Conservation (phyloP, 2,329 filamentous ascomycete species). For the Colletotrichum gigasporum region DNA sequence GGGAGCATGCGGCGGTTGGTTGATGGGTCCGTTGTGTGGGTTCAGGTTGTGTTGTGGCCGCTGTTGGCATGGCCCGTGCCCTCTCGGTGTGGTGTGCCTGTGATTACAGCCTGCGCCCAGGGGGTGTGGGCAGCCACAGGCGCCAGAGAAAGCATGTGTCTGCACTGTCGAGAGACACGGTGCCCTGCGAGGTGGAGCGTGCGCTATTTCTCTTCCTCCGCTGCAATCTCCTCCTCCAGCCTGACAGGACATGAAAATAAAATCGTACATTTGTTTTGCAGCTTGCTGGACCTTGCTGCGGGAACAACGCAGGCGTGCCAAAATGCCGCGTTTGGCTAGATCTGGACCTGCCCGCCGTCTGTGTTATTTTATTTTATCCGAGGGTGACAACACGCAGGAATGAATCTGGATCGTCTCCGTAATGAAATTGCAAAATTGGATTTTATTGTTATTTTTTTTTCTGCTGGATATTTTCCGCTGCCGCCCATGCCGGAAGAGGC, state of each 20-base stretch:
- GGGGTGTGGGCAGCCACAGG: conserved; percentile 3
- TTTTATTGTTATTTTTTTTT: neutral
- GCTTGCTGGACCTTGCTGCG: conserved; percentile 14
- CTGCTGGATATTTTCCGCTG: neutral
- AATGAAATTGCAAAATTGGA: conserved; percentile 4
- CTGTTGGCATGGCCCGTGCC: too few species aligned
- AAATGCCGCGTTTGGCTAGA: conserved; percentile 26
- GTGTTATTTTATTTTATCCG: neutral
- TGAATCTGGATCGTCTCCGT: neutral
- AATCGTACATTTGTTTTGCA: conserved; percentile 11
- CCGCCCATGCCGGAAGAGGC: neutral
- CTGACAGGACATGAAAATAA: neutral
- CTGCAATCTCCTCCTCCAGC: conserved; percentile 21
- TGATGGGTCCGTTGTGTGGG: neutral
- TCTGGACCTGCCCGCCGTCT: neutral
- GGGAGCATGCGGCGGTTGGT: neutral
- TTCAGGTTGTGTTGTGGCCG: too few species aligned
- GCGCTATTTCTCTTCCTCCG: conserved; percentile 27
- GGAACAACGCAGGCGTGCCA: conserved; percentile 8
- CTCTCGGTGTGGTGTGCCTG: neutral
- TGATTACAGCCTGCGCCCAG: neutral
- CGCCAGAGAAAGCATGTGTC: neutral
- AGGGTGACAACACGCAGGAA: conserved; percentile 6
- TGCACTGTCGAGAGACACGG: conserved; percentile 14
- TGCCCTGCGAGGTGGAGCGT: conserved; percentile 17